Percentiles rank a stretch among this genome's conserved stretches.
phyloP scores from a whole-genome alignment of 23 red algal species.

The Gracilaria caudata region DNA sequence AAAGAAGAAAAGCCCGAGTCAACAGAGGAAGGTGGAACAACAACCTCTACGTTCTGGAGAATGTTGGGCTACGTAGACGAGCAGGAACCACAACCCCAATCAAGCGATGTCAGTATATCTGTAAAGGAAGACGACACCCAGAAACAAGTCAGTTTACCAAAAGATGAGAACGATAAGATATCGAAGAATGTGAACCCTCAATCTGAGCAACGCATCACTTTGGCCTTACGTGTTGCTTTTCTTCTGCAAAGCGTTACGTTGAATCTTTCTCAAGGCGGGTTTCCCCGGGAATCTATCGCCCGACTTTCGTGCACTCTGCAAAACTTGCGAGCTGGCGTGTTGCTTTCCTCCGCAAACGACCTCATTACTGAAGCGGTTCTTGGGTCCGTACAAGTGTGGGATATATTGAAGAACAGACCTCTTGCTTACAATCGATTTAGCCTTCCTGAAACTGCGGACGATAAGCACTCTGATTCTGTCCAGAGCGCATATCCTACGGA shows the following conservation, averaged over 20 bases:
- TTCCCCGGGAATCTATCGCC: slow-evolving; percentile 22
- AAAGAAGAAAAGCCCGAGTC: slow-evolving; percentile 20
- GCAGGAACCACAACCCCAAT: background rate
- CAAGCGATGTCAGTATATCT: background rate
- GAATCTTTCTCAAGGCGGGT: slow-evolving; percentile 42
- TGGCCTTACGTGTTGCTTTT: slow-evolving; percentile 50
- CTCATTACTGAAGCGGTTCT: slow-evolving; percentile 54
- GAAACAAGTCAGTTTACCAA: background rate
- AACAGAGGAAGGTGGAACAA: slow-evolving; percentile 27
- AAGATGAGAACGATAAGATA: background rate
- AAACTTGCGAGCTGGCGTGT: slow-evolving; percentile 53
- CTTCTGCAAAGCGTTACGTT: slow-evolving; percentile 56
- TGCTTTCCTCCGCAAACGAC: slow-evolving; percentile 20
- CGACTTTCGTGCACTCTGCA: slow-evolving; percentile 35
- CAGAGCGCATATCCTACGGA: slow-evolving; percentile 32
- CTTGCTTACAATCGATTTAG: slow-evolving; percentile 54
- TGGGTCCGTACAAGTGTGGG: slow-evolving; percentile 58
- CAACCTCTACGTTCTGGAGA: slow-evolving; percentile 43
- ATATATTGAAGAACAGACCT: slow-evolving; percentile 25
- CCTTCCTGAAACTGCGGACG: background rate
- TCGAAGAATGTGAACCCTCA: background rate
- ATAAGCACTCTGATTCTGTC: background rate
- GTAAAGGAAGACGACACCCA: background rate
- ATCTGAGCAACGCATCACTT: background rate
- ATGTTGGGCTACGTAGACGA: slow-evolving; percentile 56